These are phyloP conservation scores for Tilletiaria anomala DNA, from an alignment of 1,284 basidiomycete species.

Conservation along the genomic window DNA sequence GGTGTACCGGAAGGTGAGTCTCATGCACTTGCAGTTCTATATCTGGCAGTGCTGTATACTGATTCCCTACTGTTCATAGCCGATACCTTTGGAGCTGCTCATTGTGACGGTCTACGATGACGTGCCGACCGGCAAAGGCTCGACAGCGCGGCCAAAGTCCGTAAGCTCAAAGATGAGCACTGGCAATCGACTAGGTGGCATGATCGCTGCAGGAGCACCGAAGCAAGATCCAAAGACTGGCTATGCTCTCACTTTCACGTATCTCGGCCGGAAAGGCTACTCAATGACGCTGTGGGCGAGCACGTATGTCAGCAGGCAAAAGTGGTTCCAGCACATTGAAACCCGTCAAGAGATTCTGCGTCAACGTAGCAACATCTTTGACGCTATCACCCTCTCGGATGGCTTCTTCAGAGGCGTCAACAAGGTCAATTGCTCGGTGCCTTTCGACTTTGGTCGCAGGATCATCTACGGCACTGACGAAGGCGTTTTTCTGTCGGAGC, in stretches of 20 bases:
- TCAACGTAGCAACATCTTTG: slow-evolving; percentile 74
- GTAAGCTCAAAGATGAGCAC: slow-evolving; percentile 44
- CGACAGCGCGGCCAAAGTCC: slow-evolving; percentile 39
- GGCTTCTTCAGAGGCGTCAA: slow-evolving; percentile 75
- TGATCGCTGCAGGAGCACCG: slow-evolving; percentile 40
- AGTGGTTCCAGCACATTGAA: slow-evolving; percentile 86
- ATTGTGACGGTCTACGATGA: slow-evolving; percentile 71
- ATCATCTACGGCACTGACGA: slow-evolving; percentile 94
- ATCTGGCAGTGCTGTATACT: slow-evolving; percentile 3
- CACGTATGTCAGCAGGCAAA: slow-evolving; percentile 68
- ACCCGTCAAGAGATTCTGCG: slow-evolving; percentile 75
- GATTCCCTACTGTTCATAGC: slow-evolving; percentile 41
- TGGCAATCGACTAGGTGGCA: slow-evolving; percentile 24
- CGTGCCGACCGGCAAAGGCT: slow-evolving; percentile 6
- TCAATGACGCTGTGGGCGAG: slow-evolving; percentile 83
- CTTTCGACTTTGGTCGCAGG: slow-evolving; percentile 69
- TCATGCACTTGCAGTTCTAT: slow-evolving; percentile 40
- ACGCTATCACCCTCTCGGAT: slow-evolving; percentile 69
- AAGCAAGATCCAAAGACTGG: slow-evolving; percentile 68
- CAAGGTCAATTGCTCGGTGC: slow-evolving; percentile 76
- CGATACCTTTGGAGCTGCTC: slow-evolving; percentile 87
- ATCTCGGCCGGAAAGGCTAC: slow-evolving; percentile 85
- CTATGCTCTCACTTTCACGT: slow-evolving; percentile 80
- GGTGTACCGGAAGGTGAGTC: slow-evolving; percentile 85
- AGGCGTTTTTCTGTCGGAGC: slow-evolving; percentile 83